phyloP scores from a whole-genome alignment of 2,329 filamentous ascomycete species.

The Colletotrichum endophyticum region DNA sequence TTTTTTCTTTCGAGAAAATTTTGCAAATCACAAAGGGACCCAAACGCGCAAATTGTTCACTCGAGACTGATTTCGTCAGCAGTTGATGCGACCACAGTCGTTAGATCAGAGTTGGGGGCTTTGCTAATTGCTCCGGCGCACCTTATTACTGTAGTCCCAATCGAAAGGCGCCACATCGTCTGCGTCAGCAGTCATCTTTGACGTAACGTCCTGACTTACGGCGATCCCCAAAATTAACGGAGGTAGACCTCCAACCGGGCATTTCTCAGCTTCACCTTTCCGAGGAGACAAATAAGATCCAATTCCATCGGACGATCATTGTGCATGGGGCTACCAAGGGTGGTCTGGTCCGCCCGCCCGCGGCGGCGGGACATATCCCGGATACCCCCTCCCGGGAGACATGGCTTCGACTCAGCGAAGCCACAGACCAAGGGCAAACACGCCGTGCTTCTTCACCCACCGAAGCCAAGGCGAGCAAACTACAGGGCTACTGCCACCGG shows the following conservation, averaged over 20 bases:
- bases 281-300: background rate
- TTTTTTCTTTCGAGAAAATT: background rate
- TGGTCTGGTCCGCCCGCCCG: background rate
- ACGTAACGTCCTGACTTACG: background rate
- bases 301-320: background rate
- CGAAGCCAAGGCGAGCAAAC: background rate
- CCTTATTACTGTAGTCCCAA: background rate
- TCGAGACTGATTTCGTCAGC: background rate
- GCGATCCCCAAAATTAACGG: background rate
- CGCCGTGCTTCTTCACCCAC: background rate
- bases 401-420: background rate
- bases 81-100: background rate
- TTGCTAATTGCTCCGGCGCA: background rate
- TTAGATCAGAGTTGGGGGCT: background rate
- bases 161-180: background rate
- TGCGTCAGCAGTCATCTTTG: background rate
- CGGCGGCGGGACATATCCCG: background rate
- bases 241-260: background rate
- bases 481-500: background rate
- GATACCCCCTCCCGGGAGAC: conserved; percentile 6
- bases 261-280: background rate
- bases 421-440: background rate
- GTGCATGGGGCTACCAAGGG: background rate
- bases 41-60: background rate
- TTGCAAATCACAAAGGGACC: background rate